phyloP scores from a whole-genome alignment of 192 early-diverging fungal species.

The Podila horticola region DNA sequence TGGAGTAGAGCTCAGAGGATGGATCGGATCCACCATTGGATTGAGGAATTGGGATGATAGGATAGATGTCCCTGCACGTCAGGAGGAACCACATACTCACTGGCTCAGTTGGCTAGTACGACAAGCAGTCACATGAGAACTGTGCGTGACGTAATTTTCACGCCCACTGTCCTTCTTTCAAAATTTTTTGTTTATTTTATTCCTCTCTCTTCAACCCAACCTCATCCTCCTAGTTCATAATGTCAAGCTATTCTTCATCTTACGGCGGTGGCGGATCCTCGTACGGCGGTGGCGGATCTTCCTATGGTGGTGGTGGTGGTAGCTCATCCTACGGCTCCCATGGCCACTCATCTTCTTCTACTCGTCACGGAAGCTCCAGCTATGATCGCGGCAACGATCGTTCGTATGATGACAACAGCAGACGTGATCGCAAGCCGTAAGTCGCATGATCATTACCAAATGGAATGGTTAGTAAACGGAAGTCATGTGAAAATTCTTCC shows the following conservation, averaged over 20 bases:
- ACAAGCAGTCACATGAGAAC: no score
- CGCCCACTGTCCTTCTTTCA: no score
- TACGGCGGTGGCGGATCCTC: conserved; percentile 35
- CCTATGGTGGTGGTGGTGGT: conserved; percentile 15
- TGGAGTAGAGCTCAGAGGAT: no score
- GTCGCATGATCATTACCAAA: background rate
- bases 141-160: no score
- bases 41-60: no score
- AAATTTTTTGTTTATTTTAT: no score
- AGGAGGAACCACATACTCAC: no score
- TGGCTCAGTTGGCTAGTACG: no score
- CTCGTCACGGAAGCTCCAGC: conserved; percentile 31
- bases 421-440: conserved; percentile 71
- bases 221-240: background rate
- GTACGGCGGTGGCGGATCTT: conserved; percentile 25
- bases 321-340: conserved; percentile 37
- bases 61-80: no score
- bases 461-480: background rate
- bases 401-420: conserved; percentile 71
- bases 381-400: conserved; percentile 66
- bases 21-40: no score
- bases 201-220: background rate
- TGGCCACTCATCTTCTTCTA: conserved; percentile 16
- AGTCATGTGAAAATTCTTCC: background rate
- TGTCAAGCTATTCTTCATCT: conserved; percentile 40